phyloP scores from a whole-genome alignment of 345 rosid species.

The Hirschfeldia incana region DNA sequence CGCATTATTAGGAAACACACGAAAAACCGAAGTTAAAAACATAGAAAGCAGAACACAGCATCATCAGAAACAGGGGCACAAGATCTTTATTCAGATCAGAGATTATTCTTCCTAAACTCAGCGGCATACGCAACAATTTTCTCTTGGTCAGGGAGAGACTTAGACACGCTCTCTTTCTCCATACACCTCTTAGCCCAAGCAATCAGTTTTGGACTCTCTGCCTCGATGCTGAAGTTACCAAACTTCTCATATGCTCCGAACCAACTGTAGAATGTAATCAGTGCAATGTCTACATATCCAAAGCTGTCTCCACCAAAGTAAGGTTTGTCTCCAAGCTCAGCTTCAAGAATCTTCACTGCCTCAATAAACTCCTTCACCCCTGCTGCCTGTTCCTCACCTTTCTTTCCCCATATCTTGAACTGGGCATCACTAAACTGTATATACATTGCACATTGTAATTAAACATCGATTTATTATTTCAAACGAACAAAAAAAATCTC shows the following conservation, averaged over 20 bases:
- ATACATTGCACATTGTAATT: background rate
- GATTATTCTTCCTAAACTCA: constrained; percentile 22
- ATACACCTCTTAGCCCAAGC: constrained; percentile 34
- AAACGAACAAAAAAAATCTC: background rate
- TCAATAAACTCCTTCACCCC: constrained; percentile 28
- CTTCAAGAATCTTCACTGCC: constrained; percentile 24
- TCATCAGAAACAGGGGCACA: background rate
- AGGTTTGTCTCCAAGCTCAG: constrained; percentile 36
- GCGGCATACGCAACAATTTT: constrained; percentile 15
- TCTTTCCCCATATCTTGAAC: constrained; percentile 20
- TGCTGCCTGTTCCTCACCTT: constrained; percentile 32
- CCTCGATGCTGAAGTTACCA: constrained; percentile 34
- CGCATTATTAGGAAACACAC: constrained; percentile 18
- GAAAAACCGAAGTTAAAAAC: background rate
- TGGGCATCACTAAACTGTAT: constrained; percentile 2
- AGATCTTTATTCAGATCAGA: constrained; percentile 1
- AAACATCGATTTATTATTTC: background rate
- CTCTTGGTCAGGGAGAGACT: constrained; percentile 28
- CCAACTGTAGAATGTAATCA: constrained; percentile 30
- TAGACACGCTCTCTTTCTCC: constrained; percentile 37
- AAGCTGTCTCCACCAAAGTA: constrained; percentile 34
- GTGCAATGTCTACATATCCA: constrained; percentile 30
- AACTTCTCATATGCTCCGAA: constrained; percentile 31
- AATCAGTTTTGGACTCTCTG: constrained; percentile 34
- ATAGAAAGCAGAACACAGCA: background rate